Evolutionary conservation across 768 basidiomycete genomes (phyloP), one percentile per base, ranked within the genome.

Genomic region (Russula vinacea): DNA sequence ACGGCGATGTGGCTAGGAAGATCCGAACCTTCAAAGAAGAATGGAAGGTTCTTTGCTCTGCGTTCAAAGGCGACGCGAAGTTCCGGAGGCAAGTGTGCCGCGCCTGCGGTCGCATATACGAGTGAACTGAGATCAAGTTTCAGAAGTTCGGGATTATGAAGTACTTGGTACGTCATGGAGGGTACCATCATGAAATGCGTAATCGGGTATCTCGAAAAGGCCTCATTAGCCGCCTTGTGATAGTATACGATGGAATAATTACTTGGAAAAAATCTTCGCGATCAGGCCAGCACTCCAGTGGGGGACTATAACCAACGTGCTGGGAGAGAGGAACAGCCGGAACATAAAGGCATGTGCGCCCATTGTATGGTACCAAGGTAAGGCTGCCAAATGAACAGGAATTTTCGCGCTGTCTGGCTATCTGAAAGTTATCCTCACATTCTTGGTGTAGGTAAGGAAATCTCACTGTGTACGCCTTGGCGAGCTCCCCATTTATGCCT

Each of bases 291-390:
- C 73, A 62, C 84, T 79, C 88, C 89, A 92, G 60, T 77, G 78
- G 0, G 82, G 78, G n/a, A 90, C 71, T 49, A 90, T 72, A 11
- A 89, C 73, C 2, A 79, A 56, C 0, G 87, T 86, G 10, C 66
- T 61, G 0, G 81, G 85, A 0, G 68, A 24, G 16, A 83, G 67
- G 55, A 84, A 79, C 0, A 76, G 66, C 24, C 81, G 80, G 71
- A 90, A 80, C 13, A 76, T 73, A 63, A 80, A 78, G 1, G 74
- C 58, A 60, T 87, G 81, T n/a, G 89, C 75, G 1, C 80, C 90
- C 67, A 83, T 89, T 0, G 79, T 75, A 66, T 92, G 90, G 67
- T 89, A 83, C 44, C 90, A 76, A 0, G 90, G 90, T 1, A 92
- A 74, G 64, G 85, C 84, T 0, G 78, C 84, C 51, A 91, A 78